These are phyloP conservation scores for Brassica balearica DNA, from an alignment of 441 rosid genomes.

Conservation along the genomic window DNA sequence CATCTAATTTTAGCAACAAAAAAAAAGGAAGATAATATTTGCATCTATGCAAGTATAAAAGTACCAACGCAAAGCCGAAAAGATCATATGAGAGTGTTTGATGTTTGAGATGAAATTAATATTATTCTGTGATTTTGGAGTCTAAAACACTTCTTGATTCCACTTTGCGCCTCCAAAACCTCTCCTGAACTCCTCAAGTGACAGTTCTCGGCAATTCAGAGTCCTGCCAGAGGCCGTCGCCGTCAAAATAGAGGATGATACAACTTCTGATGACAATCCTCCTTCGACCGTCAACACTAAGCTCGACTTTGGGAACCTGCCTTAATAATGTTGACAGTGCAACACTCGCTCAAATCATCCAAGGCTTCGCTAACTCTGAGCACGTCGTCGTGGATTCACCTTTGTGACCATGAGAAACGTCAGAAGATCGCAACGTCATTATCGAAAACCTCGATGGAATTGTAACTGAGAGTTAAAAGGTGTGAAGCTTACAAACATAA, in stretches of 20 bases:
- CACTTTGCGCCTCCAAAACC: conserved; percentile 46
- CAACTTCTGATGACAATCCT: conserved; percentile 30
- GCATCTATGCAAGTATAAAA: not conserved
- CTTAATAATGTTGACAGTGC: conserved; percentile 87
- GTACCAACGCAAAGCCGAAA: not conserved
- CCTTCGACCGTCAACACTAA: conserved; percentile 55
- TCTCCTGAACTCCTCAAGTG: conserved; percentile 33
- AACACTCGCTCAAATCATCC: conserved; percentile 82
- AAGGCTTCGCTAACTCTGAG: conserved; percentile 76
- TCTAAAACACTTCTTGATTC: conserved; percentile 19
- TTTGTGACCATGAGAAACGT: conserved; percentile 90
- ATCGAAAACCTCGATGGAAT: too few species aligned
- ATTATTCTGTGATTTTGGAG: not conserved
- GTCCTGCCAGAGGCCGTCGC: conserved; percentile 44
- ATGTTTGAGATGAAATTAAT: not conserved
- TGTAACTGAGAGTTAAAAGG: too few species aligned
- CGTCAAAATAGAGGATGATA: conserved; percentile 22
- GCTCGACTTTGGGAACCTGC: conserved; percentile 91
- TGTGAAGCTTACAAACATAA: too few species aligned
- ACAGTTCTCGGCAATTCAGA: conserved; percentile 20
- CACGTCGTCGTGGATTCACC: conserved; percentile 84
- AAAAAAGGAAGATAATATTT: not conserved
- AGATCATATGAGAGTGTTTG: not conserved
- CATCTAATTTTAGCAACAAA: not conserved
- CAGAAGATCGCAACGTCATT: not conserved